These are phyloP conservation scores for Amanita exitialis DNA, from an alignment of 768 basidiomycete genomes.

Conservation along the genomic window DNA sequence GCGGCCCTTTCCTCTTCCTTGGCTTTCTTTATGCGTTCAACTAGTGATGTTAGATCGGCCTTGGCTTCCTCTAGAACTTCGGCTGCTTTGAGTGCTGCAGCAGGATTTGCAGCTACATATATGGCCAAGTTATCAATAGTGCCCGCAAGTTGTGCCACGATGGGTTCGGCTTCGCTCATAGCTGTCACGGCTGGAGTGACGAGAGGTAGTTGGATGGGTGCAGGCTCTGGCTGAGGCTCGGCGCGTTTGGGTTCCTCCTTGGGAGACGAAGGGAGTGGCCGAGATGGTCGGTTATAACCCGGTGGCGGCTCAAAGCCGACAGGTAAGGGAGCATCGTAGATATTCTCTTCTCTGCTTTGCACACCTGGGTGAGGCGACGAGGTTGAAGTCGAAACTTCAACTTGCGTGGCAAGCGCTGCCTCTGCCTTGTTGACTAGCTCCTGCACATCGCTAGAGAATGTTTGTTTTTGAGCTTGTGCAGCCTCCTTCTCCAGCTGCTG, in stretches of 20 bases:
- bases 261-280: constrained; percentile 42
- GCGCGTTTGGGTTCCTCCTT: constrained; percentile 15
- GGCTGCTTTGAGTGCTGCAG: constrained; percentile 55
- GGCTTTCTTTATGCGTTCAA: constrained; percentile 63
- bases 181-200: constrained; percentile 74
- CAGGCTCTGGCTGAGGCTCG: constrained; percentile 17
- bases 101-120: constrained; percentile 68
- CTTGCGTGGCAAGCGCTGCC: constrained; percentile 47
- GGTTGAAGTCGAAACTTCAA: constrained; percentile 18
- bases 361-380: constrained; percentile 17
- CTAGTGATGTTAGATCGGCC: constrained; percentile 69
- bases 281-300: constrained; percentile 60
- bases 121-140: constrained; percentile 90
- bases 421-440: constrained; percentile 68
- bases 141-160: constrained; percentile 82
- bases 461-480: constrained; percentile 33
- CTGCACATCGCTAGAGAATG: constrained; percentile 53
- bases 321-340: constrained; percentile 73
- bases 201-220: constrained; percentile 50
- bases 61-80: constrained; percentile 76
- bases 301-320: constrained; percentile 92
- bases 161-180: constrained; percentile 72
- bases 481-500: constrained; percentile 23
- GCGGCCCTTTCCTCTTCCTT: constrained; percentile 69
- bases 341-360: constrained; percentile 15